Evolutionary conservation across 257 asterid genomes (phyloP).

Genomic region (Misopates orontium): DNA sequence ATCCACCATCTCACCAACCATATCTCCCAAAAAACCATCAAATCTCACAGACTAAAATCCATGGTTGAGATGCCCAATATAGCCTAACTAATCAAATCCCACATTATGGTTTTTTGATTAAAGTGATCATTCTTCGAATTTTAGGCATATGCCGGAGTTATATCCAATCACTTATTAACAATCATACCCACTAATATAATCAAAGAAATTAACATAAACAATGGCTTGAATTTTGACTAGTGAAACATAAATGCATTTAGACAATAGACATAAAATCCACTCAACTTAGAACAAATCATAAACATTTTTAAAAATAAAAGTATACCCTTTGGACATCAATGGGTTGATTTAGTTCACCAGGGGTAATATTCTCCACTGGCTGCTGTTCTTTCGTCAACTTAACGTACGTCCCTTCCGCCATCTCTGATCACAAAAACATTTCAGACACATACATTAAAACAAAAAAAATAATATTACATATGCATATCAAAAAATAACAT

Average conservation of each 20-base stretch:
- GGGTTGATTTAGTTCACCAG: conserved; percentile 81
- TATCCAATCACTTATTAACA: conserved; percentile 1
- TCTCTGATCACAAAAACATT: conserved; percentile 32
- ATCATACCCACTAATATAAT: background rate
- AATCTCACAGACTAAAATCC: background rate
- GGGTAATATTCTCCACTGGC: conserved; percentile 53
- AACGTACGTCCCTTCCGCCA: conserved; percentile 66
- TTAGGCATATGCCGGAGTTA: background rate
- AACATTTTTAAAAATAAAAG: background rate
- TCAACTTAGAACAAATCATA: too few relatives aligned
- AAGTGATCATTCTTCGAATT: background rate
- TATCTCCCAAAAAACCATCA: background rate
- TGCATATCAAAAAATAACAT: background rate
- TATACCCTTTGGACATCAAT: conserved; percentile 62
- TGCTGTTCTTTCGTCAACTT: conserved; percentile 60
- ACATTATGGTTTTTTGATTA: too few relatives aligned
- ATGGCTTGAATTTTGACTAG: background rate
- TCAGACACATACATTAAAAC: background rate
- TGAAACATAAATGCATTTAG: conserved; percentile 3
- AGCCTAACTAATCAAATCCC: background rate
- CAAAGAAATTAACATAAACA: background rate
- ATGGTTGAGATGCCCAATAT: background rate
- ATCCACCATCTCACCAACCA: background rate
- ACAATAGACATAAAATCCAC: conserved; percentile 5
- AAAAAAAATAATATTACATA: too few relatives aligned